Conservation (phyloP, 768 basidiomycete genomes). For the Rhodotorula kratochvilovae region DNA sequence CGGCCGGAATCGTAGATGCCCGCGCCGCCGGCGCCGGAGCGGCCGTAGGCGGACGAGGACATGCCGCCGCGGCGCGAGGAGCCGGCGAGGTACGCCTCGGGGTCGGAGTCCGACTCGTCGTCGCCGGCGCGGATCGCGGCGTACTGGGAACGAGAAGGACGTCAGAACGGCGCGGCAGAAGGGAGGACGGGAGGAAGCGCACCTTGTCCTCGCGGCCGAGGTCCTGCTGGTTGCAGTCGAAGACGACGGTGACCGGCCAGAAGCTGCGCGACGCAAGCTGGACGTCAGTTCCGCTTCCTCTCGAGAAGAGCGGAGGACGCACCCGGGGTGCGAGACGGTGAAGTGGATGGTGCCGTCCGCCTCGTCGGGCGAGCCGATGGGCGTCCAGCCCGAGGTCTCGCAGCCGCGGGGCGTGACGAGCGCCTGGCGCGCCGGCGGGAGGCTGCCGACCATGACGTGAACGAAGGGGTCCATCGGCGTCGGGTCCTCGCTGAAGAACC, state of each 20-base stretch:
- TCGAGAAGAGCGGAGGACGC: not conserved
- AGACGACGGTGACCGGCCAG: conserved; percentile 39
- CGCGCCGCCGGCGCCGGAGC: not conserved
- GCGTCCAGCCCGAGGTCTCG: conserved; percentile 7
- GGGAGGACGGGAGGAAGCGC: not conserved
- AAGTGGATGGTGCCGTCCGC: conserved; percentile 29
- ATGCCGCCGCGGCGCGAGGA: not conserved
- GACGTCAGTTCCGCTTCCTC: not conserved
- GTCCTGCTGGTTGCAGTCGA: conserved; percentile 28
- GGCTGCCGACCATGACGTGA: conserved; percentile 33
- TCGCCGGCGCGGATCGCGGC: conserved; percentile 11
- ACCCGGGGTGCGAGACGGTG: conserved; percentile 24
- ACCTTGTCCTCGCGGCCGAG: conserved; percentile 26
- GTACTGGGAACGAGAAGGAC: not conserved
- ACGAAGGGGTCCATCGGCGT: conserved; percentile 33
- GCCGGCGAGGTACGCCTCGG: conserved; percentile 1
- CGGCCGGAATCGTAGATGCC: not conserved
- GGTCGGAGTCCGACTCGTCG: not conserved
- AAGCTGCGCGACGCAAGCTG: not conserved
- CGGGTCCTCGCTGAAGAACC: conserved; percentile 36
- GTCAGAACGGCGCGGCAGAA: not conserved
- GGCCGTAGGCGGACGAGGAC: not conserved
- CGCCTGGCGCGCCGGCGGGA: conserved; percentile 17
- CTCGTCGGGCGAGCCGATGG: conserved; percentile 9
- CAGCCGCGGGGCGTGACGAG: conserved; percentile 16